These are phyloP conservation scores for Picea glauca DNA, from an alignment of 75 land plant genomes.

Conservation along the genomic window DNA sequence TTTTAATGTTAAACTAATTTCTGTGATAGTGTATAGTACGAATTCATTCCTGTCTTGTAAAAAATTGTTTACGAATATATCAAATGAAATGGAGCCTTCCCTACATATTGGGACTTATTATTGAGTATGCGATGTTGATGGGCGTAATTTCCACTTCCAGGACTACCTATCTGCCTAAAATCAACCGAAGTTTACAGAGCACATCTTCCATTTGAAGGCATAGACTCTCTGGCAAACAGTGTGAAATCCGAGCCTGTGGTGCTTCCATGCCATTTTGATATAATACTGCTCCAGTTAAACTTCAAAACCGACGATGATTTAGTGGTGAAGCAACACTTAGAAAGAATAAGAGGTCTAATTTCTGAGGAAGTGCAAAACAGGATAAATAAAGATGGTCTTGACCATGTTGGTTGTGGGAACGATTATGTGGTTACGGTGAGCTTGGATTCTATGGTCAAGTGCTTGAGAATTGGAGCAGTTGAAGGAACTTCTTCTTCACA, in stretches of 20 bases:
- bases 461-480: conserved; percentile 14
- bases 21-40: no score
- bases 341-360: conserved; percentile 18
- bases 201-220: conserved; percentile 71
- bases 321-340: conserved; percentile 4
- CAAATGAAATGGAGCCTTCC: neutral
- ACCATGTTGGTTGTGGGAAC: conserved; percentile 27
- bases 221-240: conserved; percentile 38
- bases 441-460: conserved; percentile 31
- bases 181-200: conserved; percentile 87
- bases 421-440: conserved; percentile 34
- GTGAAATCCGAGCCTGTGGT: conserved; percentile 30
- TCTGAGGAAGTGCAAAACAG: conserved; percentile 17
- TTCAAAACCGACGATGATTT: conserved; percentile 1
- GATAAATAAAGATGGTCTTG: neutral
- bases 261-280: conserved; percentile 60
- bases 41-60: neutral
- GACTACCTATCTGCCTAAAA: conserved; percentile 71
- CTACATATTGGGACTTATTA: neutral
- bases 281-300: conserved; percentile 36
- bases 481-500: neutral
- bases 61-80: neutral
- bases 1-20: no score
- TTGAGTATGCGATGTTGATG: neutral
- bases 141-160: conserved; percentile 31